A percentile compares a stretch with the other conserved stretches of the same genome.
phyloP scores from a whole-genome alignment of 371 early-diverging fungal species.

The Mucor mucedo region DNA sequence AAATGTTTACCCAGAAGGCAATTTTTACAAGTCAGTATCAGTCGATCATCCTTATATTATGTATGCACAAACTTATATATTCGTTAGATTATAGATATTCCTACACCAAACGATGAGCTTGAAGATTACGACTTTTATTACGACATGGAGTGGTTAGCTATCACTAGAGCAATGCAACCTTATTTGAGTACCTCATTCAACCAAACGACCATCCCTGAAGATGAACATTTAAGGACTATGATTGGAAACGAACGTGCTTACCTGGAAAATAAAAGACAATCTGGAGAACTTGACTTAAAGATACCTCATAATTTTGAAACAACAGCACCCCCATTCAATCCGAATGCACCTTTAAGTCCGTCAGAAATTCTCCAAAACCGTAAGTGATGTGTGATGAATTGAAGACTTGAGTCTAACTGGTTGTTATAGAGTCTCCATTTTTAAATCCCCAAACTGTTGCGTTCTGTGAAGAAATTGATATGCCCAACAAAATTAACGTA shows the following conservation, averaged over 20 bases:
- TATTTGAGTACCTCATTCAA: constrained; percentile 48
- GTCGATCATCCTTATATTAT: neutral
- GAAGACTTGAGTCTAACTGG: too few species aligned
- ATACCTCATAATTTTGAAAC: constrained; percentile 71
- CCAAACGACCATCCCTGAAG: constrained; percentile 51
- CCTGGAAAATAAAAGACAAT: constrained; percentile 24
- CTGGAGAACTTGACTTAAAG: constrained; percentile 49
- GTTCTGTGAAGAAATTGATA: constrained; percentile 64
- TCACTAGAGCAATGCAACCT: constrained; percentile 65
- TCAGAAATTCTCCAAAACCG: constrained; percentile 35
- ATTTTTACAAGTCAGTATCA: constrained; percentile 43
- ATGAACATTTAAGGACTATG: constrained; percentile 40
- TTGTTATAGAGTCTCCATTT: constrained; percentile 40
- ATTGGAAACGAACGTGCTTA: constrained; percentile 35
- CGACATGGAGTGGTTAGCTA: constrained; percentile 89
- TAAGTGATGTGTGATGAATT: constrained; percentile 16
- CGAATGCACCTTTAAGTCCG: constrained; percentile 20
- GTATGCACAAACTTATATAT: constrained; percentile 19
- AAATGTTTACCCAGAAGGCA: constrained; percentile 67
- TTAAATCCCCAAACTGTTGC: constrained; percentile 73
- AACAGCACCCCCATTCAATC: constrained; percentile 54
- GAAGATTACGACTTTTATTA: constrained; percentile 54
- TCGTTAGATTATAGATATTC: constrained; percentile 63
- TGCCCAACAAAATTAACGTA: constrained; percentile 61
- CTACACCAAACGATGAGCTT: constrained; percentile 29